Base-by-base conservation (phyloP, 345 rosid species). In the Isatis tinctoria region DNA sequence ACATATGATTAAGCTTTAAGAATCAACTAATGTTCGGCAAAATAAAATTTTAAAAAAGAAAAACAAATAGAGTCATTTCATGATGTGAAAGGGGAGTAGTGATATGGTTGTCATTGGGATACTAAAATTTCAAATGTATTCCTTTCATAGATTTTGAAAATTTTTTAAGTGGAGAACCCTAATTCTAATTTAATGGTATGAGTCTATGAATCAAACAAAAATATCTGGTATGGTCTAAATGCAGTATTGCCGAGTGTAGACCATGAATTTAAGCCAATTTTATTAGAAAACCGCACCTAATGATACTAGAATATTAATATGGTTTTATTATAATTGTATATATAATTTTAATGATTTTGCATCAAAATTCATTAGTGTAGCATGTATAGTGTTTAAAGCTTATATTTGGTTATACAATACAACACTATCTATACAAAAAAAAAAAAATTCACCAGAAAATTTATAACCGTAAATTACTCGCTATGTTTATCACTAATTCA, bases 181-280 rank as follows among this genome's bases (percentile, higher is more conserved):
- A 53, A 49, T 2, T 22, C 4, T 39, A 40, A 40, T 8, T 11
- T 12, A 45, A 33, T n/a, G n/a, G n/a, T 20, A 44, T 2, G 16
- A 9, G 75, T 27, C 62, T 51, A 40, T 16, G 6, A 26, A 11
- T 32, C 24, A 28, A 24, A 16, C 16, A 11, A 32, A 33, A 13
- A 16, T 4, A 73, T 32, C 11, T 52, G 59, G 24, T 22, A 1
- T 47, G 72, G 53, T 10, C 61, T 45, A 48, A 32, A 36, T n/a
- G 56, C 18, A 18, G 30, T 27, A 53, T 14, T 11, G 26, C 47
- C 4, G 41, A 41, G 28, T 12, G 56, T 73, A 66, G 67, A 66
- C 60, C 60, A 66, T 74, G 78, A 66, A 74, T 67, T 74, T 67
- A 67, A 74, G 78, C 67, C 44, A 48, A 8, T 53, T 67, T 74